Evolutionary conservation across 257 asterid species (phyloP).

Genomic region (Plantago elongata): DNA sequence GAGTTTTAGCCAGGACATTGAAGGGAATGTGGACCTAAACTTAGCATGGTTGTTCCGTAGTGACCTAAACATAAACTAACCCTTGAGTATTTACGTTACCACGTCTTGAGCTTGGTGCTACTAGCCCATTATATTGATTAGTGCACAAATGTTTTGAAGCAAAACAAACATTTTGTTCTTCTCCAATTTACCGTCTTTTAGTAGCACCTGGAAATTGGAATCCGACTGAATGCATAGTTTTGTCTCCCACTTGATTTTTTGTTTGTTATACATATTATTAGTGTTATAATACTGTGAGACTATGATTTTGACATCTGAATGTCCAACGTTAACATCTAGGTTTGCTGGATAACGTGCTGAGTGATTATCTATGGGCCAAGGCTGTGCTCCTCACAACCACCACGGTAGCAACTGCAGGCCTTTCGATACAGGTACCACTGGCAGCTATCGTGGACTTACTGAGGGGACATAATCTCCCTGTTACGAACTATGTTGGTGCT

Average conservation of each 20-base stretch:
- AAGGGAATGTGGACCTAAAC: no score
- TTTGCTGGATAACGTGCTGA: slow-evolving; percentile 82
- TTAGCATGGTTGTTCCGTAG: no score
- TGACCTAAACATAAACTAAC: no score
- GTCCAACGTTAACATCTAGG: slow-evolving; percentile 37
- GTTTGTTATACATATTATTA: slow-evolving; percentile 2
- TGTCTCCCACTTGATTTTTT: neutral
- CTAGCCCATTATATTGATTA: no score
- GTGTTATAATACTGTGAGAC: neutral
- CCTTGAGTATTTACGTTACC: no score
- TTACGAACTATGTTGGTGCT: slow-evolving; percentile 67
- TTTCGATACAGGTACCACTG: slow-evolving; percentile 90
- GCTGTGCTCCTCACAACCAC: slow-evolving; percentile 91
- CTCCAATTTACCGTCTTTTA: no score
- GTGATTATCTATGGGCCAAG: slow-evolving; percentile 97
- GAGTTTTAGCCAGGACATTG: no score
- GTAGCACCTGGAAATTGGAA: no score
- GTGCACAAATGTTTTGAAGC: no score
- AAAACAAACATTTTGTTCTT: no score
- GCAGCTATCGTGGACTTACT: slow-evolving; percentile 79
- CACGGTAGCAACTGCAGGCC: slow-evolving; percentile 95
- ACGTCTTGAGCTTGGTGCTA: no score
- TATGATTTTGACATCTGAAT: neutral
- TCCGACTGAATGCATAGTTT: no score
- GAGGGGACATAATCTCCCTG: slow-evolving; percentile 63